Base-by-base conservation (phyloP, 345 rosid genomes). In the Mercurialis annua region DNA sequence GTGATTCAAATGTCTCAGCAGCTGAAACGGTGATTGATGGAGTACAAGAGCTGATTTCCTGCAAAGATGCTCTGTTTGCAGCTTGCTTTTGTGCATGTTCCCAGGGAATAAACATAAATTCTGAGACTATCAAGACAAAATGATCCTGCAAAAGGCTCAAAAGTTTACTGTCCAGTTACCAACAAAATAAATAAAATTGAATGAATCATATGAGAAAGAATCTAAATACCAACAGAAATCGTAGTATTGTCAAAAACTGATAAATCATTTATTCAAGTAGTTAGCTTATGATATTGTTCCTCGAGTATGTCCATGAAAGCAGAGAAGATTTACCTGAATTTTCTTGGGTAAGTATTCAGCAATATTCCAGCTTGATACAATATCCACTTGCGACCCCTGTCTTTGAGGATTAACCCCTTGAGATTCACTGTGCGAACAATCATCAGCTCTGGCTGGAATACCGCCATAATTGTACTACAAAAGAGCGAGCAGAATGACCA, bases 61-160 rank as follows among this genome's bases (percentile, higher is more conserved):
- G 67, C 38, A 65, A 63, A 57, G 86, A 78, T 40, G 79, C 63
- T 73, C 78, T 82, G 33, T 73, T 76, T 59, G 62, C 84, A 56
- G 80, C 79, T 59, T 73, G 81, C 73, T 82, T 85, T 76, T 80
- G 82, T 33, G 89, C 86, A 73, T 86, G 82, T 63, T 82, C 85
- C 97, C 96, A 90, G 63, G 98, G 98, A 69, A 84, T 84, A 72
- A 84, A 85, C 80, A 90, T 78, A 71, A 93, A 93, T 81, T 90
- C 85, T 17, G 98, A 92, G 72, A 87, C 92, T 46, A 84, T 83
- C 61, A 86, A 67, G 75, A 85, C 80, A 74, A 93, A 93, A 75
- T 87, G 90, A 73, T 86, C 87, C 98, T 90, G 85, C 83, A 81
- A 77, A 83, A 65, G 61, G 46, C 62, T 56, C 71, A 61, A 53